A percentile compares a stretch with the other conserved stretches of the same genome.
These are phyloP conservation scores for Sedum album DNA, from an alignment of 164 flowering plant genomes.

Conservation along the genomic window DNA sequence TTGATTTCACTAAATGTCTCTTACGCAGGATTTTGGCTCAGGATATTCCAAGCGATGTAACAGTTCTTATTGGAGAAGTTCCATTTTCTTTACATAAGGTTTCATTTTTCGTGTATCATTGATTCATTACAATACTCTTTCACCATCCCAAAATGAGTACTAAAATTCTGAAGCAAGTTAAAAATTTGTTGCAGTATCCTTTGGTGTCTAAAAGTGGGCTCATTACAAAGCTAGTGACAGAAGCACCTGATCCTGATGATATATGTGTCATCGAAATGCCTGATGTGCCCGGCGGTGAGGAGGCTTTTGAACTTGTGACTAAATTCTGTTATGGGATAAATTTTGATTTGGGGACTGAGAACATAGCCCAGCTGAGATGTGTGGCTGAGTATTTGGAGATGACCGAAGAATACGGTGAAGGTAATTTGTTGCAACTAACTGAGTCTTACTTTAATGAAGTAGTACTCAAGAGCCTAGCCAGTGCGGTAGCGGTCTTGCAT, in stretches of 20 bases:
- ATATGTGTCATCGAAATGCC: slow-evolving; percentile 50
- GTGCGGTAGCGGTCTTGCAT: slow-evolving; percentile 63
- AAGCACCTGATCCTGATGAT: slow-evolving; percentile 44
- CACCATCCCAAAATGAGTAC: neutral
- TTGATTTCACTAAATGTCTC: neutral
- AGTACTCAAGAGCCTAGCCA: slow-evolving; percentile 57
- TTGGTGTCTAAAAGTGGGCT: slow-evolving; percentile 82
- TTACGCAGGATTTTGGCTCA: slow-evolving; percentile 78
- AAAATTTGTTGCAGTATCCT: slow-evolving; percentile 56
- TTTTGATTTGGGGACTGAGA: slow-evolving; percentile 81
- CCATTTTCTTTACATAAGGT: slow-evolving; percentile 85
- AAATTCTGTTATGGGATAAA: slow-evolving; percentile 89
- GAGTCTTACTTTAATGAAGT: slow-evolving; percentile 71
- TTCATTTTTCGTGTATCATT: neutral
- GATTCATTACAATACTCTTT: neutral
- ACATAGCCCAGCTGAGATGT: slow-evolving; percentile 76
- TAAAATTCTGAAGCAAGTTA: too few relatives aligned
- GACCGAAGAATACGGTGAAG: slow-evolving; percentile 66
- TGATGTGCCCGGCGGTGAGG: slow-evolving; percentile 81
- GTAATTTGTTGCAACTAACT: slow-evolving; percentile 61
- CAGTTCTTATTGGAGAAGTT: slow-evolving; percentile 61
- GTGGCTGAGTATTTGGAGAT: slow-evolving; percentile 85
- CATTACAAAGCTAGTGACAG: slow-evolving; percentile 58
- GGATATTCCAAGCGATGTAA: slow-evolving; percentile 79
- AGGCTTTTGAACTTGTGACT: slow-evolving; percentile 79